These are phyloP conservation scores for Penicillium alfredii DNA, from an alignment of 495 filamentous ascomycete species.

Conservation along the genomic window DNA sequence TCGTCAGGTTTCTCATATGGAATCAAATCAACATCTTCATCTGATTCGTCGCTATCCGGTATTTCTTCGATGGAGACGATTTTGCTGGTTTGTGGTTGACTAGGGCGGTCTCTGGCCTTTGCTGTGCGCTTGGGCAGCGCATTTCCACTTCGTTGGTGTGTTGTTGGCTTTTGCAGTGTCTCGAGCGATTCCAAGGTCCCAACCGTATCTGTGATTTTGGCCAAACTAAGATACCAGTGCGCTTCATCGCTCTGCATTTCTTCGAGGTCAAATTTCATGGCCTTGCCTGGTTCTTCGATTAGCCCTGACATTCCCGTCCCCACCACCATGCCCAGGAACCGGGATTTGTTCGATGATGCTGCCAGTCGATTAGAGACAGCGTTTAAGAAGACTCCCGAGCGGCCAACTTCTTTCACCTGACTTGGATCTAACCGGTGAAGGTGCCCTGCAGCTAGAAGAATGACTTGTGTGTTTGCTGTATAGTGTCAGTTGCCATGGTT, in stretches of 20 bases:
- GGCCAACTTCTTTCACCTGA: slow-evolving; percentile 56
- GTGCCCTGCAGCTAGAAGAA: slow-evolving; percentile 74
- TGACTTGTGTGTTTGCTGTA: slow-evolving; percentile 69
- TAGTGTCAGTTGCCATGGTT: slow-evolving; percentile 18
- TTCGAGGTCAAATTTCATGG: slow-evolving; percentile 78
- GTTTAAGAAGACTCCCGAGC: slow-evolving; percentile 66
- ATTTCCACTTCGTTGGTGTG: not conserved
- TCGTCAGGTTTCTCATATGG: slow-evolving; percentile 89
- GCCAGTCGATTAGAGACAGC: slow-evolving; percentile 83
- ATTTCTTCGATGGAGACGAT: slow-evolving; percentile 67
- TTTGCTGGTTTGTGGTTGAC: slow-evolving; percentile 39
- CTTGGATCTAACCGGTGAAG: slow-evolving; percentile 55
- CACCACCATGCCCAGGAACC: slow-evolving; percentile 86
- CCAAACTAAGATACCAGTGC: slow-evolving; percentile 67
- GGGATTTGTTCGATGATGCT: slow-evolving; percentile 63
- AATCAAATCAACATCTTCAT: slow-evolving; percentile 67
- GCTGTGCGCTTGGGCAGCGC: slow-evolving; percentile 9
- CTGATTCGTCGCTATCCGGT: slow-evolving; percentile 43
- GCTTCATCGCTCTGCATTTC: slow-evolving; percentile 69
- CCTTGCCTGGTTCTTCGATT: slow-evolving; percentile 66
- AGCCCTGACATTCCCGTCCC: slow-evolving; percentile 76
- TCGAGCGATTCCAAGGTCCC: slow-evolving; percentile 52
- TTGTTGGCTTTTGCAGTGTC: slow-evolving; percentile 4
- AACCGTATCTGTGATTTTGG: slow-evolving; percentile 54
- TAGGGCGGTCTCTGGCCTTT: slow-evolving; percentile 15